Conservation (phyloP, 2,329 filamentous ascomycete species). For the Talaromyces sp. region DNA sequence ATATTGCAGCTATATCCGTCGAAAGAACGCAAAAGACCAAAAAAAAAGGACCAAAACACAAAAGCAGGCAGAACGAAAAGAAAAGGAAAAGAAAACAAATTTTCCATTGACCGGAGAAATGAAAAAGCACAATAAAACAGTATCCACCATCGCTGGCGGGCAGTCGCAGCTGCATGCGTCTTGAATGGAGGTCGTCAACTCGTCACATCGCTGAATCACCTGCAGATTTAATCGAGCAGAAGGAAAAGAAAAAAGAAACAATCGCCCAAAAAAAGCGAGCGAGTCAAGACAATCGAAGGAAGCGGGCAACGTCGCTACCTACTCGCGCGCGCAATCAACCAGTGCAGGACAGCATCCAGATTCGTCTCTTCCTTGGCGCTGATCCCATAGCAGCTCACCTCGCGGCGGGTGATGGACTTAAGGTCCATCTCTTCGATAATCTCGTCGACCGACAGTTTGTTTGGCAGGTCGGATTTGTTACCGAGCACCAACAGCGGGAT, state of each 20-base stretch:
- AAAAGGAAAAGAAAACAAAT: background rate
- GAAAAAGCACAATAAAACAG: conserved; percentile 25
- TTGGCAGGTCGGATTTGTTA: conserved; percentile 93
- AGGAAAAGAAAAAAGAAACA: background rate
- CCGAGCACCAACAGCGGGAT: conserved; percentile 92
- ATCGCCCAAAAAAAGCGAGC: background rate
- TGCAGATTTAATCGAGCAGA: conserved; percentile 31
- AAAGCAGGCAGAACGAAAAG: background rate
- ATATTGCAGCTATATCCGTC: background rate
- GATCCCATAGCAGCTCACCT: conserved; percentile 98
- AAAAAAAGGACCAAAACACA: background rate
- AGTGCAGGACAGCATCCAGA: conserved; percentile 91
- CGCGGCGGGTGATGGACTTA: conserved; percentile 80
- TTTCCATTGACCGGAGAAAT: background rate
- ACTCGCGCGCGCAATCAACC: conserved; percentile 84
- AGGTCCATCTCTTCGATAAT: conserved; percentile 89
- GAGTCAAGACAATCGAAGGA: too few species aligned
- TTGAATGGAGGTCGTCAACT: conserved; percentile 49
- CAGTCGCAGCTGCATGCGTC: conserved; percentile 38
- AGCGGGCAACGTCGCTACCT: too few species aligned
- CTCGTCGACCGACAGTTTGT: conserved; percentile 88
- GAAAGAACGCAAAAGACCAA: background rate
- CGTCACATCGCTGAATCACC: conserved; percentile 29
- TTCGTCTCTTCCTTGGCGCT: conserved; percentile 99
- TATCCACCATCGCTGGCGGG: conserved; percentile 41